Percentiles rank a stretch among this genome's conserved stretches.
These are phyloP conservation scores for Pestalotiopsis sp. DNA, from an alignment of 2,329 filamentous ascomycete genomes.

Conservation along the genomic window DNA sequence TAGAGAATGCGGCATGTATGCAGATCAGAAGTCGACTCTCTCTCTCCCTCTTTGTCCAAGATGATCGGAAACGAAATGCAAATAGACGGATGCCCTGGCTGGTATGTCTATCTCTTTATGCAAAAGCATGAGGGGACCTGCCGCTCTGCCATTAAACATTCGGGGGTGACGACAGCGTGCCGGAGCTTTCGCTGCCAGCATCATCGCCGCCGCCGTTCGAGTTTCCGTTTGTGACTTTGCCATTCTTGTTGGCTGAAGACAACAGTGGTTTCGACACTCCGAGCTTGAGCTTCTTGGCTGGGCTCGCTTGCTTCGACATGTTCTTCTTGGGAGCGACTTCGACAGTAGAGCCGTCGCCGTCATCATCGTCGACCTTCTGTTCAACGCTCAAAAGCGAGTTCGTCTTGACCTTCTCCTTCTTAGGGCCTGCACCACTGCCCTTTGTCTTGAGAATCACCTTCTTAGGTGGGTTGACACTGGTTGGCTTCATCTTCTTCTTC, in stretches of 20 bases:
- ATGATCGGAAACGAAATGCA: neutral
- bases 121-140: neutral
- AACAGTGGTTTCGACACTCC: conserved; percentile 47
- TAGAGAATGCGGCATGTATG: neutral
- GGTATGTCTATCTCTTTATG: conserved; percentile 3
- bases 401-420: conserved; percentile 60
- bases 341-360: conserved; percentile 39
- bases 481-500: conserved; percentile 62
- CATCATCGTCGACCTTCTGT: conserved; percentile 42
- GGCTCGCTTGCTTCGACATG: conserved; percentile 41
- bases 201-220: conserved; percentile 37
- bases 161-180: conserved; percentile 57
- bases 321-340: conserved; percentile 47
- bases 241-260: conserved; percentile 52
- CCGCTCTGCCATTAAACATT: conserved; percentile 22
- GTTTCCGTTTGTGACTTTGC: conserved; percentile 29
- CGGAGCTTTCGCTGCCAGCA: conserved; percentile 58
- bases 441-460: conserved; percentile 61
- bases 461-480: conserved; percentile 43
- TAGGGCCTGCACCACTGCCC: conserved; percentile 34
- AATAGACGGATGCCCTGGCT: neutral
- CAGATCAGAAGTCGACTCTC: neutral
- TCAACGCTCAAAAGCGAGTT: conserved; percentile 53
- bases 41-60: neutral
- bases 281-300: conserved; percentile 48